Evolutionary conservation across 345 rosid species (phyloP), one percentile per base, ranked within the genome.

Genomic region (Erysimum cheiranthoides): DNA sequence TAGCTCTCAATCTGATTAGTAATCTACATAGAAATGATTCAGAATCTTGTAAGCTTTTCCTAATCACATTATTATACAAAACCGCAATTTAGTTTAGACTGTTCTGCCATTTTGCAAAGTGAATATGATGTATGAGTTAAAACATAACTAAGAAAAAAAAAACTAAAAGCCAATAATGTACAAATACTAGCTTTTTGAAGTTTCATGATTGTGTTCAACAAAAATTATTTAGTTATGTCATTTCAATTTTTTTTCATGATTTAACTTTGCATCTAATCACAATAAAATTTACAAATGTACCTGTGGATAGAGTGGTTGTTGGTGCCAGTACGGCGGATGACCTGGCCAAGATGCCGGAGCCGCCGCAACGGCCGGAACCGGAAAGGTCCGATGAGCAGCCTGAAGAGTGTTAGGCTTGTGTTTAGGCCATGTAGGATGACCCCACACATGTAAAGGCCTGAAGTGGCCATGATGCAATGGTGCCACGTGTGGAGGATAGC

Each of bases 351-450:
- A 79, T 36, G 78, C 70, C 30, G 76, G 83, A 69, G 72, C 51
- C 1, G 79, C 74, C 82, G 92, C 82, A 9, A 85, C 10, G 6
- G 80, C 74, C 36, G 71, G 79, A 30, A 67, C 4, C 5, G 70
- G 74, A 17, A 62, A 63, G 5, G 80, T 82, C 4, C 75, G 86
- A 14, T 82, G 80, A 11, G 87, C 83, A 0, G 86, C 31, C 2
- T 78, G 82, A 1, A 79, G 70, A 75, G 49, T 87, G 11, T 76
- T 31, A 14, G 82, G 17, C 36, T 82, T 70, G 57, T 83, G 92
- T 78, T 88, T 90, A 39, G 99, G 96, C 97, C 99, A 90, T 12
- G 82, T 73, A 12, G 99, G 99, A 78, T 95, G 97, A 40, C 99
- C 99, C 97, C 97, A 95, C 0, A 92, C 99, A 47, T 91, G 91